Evolutionary conservation across 306 rosid genomes (phyloP).

Genomic region (Cucurbita maxima): DNA sequence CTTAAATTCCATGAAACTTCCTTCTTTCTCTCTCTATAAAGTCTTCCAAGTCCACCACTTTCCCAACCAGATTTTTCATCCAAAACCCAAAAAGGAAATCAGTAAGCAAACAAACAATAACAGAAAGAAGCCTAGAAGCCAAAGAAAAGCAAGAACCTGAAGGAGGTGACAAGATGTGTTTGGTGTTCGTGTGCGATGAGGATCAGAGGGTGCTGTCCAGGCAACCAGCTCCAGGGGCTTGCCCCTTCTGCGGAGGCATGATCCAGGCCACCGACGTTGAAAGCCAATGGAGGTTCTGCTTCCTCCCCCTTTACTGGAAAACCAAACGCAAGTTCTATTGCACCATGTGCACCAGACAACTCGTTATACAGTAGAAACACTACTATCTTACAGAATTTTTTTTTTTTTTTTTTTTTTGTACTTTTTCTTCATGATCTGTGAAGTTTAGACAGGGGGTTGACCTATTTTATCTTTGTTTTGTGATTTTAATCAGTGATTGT

Average conservation of each 20-base stretch:
- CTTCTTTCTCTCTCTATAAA: background rate
- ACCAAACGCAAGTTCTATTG: conserved; percentile 57
- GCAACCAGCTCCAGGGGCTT: conserved; percentile 58
- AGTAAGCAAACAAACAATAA: background rate
- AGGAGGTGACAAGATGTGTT: conserved; percentile 36
- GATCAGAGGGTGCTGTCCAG: conserved; percentile 51
- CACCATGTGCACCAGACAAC: conserved; percentile 26
- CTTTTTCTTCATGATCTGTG: background rate
- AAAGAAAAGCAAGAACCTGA: background rate
- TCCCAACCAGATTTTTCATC: background rate
- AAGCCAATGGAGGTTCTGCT: conserved; percentile 59
- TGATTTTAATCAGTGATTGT: background rate
- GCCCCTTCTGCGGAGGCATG: conserved; percentile 72
- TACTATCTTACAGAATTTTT: too few relatives aligned
- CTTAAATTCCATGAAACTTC: background rate
- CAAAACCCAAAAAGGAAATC: background rate
- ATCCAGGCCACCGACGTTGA: conserved; percentile 57
- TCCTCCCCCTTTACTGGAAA: conserved; percentile 41
- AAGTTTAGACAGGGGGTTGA: background rate
- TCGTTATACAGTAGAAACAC: conserved; percentile 18
- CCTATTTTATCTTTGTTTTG: background rate
- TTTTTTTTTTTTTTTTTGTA: background rate
- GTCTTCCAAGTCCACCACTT: background rate
- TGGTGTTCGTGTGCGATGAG: conserved; percentile 74
- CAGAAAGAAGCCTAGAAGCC: background rate